Percentiles rank a stretch among this genome's conserved stretches.
Conservation (phyloP, 2,329 filamentous ascomycete species). For the Sarocladiaceae sp. region DNA sequence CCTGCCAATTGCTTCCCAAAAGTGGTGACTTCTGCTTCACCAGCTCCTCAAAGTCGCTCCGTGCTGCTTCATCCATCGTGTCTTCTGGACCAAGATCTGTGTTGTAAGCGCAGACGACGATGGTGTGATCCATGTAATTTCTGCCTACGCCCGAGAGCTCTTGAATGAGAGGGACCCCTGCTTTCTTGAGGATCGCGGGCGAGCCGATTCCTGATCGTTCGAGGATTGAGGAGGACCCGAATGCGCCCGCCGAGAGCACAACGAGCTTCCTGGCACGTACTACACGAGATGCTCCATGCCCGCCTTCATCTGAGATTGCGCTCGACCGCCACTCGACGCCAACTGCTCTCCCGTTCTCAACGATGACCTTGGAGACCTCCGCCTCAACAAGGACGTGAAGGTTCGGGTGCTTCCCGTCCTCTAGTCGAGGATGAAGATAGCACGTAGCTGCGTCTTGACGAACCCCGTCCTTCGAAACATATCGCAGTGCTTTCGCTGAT, state of each 20-base stretch:
- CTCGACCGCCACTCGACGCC: slow-evolving; percentile 24
- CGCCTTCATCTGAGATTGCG: background rate
- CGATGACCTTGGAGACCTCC: slow-evolving; percentile 44
- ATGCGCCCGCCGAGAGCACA: slow-evolving; percentile 36
- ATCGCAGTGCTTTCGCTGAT: slow-evolving; percentile 23
- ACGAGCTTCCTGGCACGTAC: slow-evolving; percentile 24
- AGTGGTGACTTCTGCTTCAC: slow-evolving; percentile 37
- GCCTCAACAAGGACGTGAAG: slow-evolving; percentile 53
- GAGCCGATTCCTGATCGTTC: slow-evolving; percentile 58
- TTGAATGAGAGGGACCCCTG: slow-evolving; percentile 38
- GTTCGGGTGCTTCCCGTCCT: slow-evolving; percentile 40
- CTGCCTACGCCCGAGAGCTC: slow-evolving; percentile 21
- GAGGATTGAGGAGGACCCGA: slow-evolving; percentile 48
- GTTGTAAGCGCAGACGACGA: slow-evolving; percentile 40
- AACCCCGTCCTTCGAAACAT: slow-evolving; percentile 34
- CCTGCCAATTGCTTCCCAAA: slow-evolving; percentile 48
- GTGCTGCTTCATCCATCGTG: slow-evolving; percentile 27
- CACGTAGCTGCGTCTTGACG: slow-evolving; percentile 52
- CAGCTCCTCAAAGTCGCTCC: slow-evolving; percentile 23
- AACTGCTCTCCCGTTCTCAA: slow-evolving; percentile 11
- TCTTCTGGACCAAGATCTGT: slow-evolving; percentile 14
- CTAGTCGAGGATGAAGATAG: slow-evolving; percentile 32
- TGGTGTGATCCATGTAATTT: slow-evolving; percentile 37
- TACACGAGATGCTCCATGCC: background rate
- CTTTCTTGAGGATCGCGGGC: slow-evolving; percentile 21